Evolutionary conservation across 2,329 filamentous ascomycete genomes (phyloP).

Genomic region (Amphichorda felina): DNA sequence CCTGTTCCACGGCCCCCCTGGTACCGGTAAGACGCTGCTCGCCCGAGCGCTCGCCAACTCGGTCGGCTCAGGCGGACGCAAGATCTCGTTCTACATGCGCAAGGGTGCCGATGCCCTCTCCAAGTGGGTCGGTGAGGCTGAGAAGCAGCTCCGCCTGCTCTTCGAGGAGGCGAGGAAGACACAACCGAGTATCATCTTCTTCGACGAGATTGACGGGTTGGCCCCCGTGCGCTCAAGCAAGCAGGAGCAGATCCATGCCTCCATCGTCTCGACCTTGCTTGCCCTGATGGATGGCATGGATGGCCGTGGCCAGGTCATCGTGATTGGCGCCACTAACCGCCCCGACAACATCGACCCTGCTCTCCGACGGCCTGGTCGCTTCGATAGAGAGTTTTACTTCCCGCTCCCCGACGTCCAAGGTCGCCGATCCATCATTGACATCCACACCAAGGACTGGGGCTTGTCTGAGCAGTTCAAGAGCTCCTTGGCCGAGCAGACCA

Average conservation of each 20-base stretch:
- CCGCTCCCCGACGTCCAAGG: constrained; percentile 74
- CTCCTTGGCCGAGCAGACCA: constrained; percentile 75
- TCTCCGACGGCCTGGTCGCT: constrained; percentile 84
- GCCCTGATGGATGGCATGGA: constrained; percentile 98
- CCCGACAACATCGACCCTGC: constrained; percentile 95
- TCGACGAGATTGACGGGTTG: constrained; percentile 95
- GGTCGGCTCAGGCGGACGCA: constrained; percentile 76
- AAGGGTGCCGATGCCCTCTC: constrained; percentile 96
- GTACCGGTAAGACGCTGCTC: constrained; percentile 95
- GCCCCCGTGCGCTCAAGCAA: constrained; percentile 95
- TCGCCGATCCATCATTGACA: constrained; percentile 79
- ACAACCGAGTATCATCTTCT: constrained; percentile 98
- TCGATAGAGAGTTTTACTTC: constrained; percentile 97
- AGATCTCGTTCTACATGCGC: constrained; percentile 98
- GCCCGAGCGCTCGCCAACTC: constrained; percentile 87
- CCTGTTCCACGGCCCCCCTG: constrained; percentile 90
- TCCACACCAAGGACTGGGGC: constrained; percentile 92
- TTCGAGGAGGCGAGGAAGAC: constrained; percentile 95
- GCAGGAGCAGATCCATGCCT: constrained; percentile 97
- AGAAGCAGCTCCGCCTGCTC: constrained; percentile 82
- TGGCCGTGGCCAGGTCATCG: constrained; percentile 93
- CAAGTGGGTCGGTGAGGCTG: constrained; percentile 98
- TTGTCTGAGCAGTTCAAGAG: constrained; percentile 69
- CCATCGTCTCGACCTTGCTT: constrained; percentile 88
- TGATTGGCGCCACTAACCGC: constrained; percentile 96